phyloP scores from a whole-genome alignment of 1,139 yeast genomes.

The Hyphopichia pseudoburtonii region DNA sequence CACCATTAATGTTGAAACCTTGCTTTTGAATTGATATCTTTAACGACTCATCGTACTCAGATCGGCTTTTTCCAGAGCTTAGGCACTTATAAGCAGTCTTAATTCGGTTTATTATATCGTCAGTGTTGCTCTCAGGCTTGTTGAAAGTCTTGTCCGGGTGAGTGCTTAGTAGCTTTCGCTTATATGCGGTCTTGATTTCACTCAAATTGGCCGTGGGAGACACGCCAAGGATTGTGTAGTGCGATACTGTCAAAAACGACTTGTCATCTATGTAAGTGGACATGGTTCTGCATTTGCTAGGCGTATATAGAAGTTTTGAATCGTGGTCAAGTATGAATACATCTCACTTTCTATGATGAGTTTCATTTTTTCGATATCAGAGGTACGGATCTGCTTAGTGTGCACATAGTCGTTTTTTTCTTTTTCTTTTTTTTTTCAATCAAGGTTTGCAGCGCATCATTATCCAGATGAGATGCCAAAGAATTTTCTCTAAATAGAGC shows the following conservation, averaged over 20 bases:
- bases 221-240: constrained; percentile 58
- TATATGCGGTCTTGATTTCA: constrained; percentile 64
- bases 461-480: constrained; percentile 1
- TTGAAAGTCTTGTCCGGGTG: constrained; percentile 71
- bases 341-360: no score
- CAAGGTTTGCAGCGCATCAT: constrained; percentile 3
- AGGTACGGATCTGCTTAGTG: neutral
- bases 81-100: constrained; percentile 63
- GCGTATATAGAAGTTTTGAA: no score
- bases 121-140: constrained; percentile 14
- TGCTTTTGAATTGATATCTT: constrained; percentile 36
- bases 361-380: neutral
- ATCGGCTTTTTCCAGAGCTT: constrained; percentile 35
- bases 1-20: constrained; percentile 57
- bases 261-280: constrained; percentile 3
- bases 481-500: neutral
- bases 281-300: neutral
- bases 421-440: constrained; percentile 1
- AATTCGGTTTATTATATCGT: constrained; percentile 31
- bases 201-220: constrained; percentile 26
- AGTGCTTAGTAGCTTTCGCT: constrained; percentile 49
- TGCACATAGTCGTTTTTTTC: no score
- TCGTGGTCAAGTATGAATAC: no score
- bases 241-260: constrained; percentile 5
- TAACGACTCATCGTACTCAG: constrained; percentile 50